These are phyloP conservation scores for Mortierella sp. DNA, from an alignment of 371 early-diverging fungal genomes.

Conservation along the genomic window DNA sequence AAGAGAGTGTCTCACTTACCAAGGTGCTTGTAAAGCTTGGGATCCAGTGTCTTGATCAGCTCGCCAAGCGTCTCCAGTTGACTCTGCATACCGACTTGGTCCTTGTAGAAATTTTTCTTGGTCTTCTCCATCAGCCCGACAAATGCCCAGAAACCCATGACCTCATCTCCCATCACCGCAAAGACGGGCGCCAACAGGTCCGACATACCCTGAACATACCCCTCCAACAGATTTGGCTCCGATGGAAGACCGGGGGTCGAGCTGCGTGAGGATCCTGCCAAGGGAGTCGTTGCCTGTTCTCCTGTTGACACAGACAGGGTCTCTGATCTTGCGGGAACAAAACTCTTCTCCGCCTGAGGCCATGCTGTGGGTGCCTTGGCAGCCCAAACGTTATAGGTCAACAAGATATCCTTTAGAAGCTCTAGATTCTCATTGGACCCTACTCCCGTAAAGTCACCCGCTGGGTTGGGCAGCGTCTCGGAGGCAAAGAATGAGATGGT, in stretches of 20 bases:
- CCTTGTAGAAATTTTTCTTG: constrained; percentile 80
- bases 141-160: constrained; percentile 93
- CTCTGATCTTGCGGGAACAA: background rate
- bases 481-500: constrained; percentile 80
- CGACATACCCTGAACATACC: constrained; percentile 98
- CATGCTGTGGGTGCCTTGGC: constrained; percentile 21
- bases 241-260: background rate
- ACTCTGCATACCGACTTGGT: constrained; percentile 91
- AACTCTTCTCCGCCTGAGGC: constrained; percentile 9
- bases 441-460: constrained; percentile 62
- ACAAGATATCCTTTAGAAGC: constrained; percentile 86
- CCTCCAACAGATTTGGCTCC: constrained; percentile 54
- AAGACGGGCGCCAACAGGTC: constrained; percentile 91
- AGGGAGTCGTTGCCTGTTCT: background rate
- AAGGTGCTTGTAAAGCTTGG: constrained; percentile 79
- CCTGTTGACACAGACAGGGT: background rate
- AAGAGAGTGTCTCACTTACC: constrained; percentile 56
- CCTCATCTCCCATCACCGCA: constrained; percentile 89
- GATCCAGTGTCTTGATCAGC: constrained; percentile 86
- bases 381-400: constrained; percentile 83
- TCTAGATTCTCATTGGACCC: constrained; percentile 79
- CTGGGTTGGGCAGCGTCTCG: constrained; percentile 69
- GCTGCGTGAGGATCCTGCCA: constrained; percentile 1
- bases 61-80: constrained; percentile 81
- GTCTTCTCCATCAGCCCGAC: constrained; percentile 88